phyloP scores from a whole-genome alignment of 1,139 yeast species.

The Hyphopichia burtonii region DNA sequence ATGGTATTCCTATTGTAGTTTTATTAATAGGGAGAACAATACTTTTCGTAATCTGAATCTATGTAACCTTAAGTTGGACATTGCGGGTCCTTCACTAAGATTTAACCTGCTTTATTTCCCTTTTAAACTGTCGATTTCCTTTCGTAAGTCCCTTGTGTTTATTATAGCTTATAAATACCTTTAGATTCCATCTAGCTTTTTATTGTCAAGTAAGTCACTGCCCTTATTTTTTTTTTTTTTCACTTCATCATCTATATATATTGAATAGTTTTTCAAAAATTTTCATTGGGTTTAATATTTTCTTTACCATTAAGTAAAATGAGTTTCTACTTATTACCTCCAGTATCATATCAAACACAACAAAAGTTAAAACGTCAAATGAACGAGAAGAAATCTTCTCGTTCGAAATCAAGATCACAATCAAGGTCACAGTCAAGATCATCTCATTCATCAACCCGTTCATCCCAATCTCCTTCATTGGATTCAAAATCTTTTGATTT shows the following conservation, averaged over 20 bases:
- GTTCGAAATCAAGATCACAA: background rate
- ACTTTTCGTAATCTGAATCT: too few relatives aligned
- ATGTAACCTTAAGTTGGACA: too few relatives aligned
- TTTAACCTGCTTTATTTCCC: too few relatives aligned
- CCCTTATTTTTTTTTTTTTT: too few relatives aligned
- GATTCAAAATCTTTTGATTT: background rate
- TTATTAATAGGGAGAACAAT: background rate
- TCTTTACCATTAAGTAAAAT: conserved; percentile 3
- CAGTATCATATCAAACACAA: conserved; percentile 15
- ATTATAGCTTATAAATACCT: too few relatives aligned
- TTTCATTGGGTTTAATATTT: too few relatives aligned
- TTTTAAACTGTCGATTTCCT: too few relatives aligned
- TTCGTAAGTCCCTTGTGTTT: too few relatives aligned
- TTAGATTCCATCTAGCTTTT: too few relatives aligned
- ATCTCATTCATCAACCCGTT: background rate
- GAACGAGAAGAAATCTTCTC: conserved; percentile 6
- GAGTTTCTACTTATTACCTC: conserved; percentile 13
- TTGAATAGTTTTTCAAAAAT: background rate
- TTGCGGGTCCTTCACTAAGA: too few relatives aligned
- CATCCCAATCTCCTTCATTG: background rate
- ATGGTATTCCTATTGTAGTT: background rate
- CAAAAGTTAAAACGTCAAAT: conserved; percentile 12
- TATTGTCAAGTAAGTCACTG: too few relatives aligned
- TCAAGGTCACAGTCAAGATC: background rate
- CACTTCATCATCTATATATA: too few relatives aligned